Evolutionary conservation across 148 eudicot species (phyloP), one percentile per base, ranked within the genome.

Genomic region (Polygonum maritimum): DNA sequence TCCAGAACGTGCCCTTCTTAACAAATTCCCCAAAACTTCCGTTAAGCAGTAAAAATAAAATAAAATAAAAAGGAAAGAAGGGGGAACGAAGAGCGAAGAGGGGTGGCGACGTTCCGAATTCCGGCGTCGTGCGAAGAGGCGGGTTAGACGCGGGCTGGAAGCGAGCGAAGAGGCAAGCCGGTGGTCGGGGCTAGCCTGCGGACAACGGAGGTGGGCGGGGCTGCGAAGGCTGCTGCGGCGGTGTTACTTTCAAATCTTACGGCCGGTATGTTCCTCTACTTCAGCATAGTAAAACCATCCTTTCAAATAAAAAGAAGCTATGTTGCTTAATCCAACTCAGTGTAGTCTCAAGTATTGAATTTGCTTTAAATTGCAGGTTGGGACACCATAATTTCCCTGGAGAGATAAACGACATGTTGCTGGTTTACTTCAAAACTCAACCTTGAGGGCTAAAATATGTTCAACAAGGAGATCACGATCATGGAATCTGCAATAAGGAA

Each of bases 341-440:
- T 12, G 8, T 45, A 65, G 69, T n/a, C n/a, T 76, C 12, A 47
- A 54, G 9, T 33, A 22, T 45, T 76, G 38, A 39, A 40, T 74
- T 57, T 55, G 60, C 19, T 65, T 62, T 15, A 52, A 70, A 11
- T 78, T 78, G 76, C 88, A 94, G 98, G 81, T 93, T 94, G 57
- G 98, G 97, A 33, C 98, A 95, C 80, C 88, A 92, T 74, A 95
- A 97, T 5, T 83, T 82, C 74, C 98, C 97, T 8, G 87, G 89
- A 82, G 97, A 95, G 85, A 85, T 92, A 84, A 85, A 89, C 55
- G 94, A 89, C 52, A 63, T 90, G 97, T 76, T 78, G 74, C 69
- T 95, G 98, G 98, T 84, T 95, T 55, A 84, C 87, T 54, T 83
- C 98, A 73, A 92, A 85, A 79, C 82, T 95, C 67, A 88, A 85